Evolutionary conservation across 2,329 filamentous ascomycete genomes (phyloP).

Genomic region (Tolypocladium ophioglossoides): DNA sequence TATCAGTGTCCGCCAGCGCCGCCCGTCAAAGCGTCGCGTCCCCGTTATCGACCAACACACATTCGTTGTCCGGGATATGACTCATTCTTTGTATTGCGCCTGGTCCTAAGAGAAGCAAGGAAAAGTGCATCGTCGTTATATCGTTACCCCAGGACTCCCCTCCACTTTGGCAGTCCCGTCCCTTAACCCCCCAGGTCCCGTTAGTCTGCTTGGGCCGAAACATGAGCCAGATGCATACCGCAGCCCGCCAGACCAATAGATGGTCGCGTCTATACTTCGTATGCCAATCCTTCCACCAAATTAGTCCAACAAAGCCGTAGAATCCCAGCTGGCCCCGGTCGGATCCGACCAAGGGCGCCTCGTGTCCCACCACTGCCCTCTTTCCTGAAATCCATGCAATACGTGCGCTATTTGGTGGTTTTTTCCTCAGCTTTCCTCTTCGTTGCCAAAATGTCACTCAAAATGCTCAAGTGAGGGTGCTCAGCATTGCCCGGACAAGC

Average conservation of each 20-base stretch:
- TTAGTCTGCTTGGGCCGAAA: too few relatives aligned
- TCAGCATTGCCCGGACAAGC: conserved; percentile 59
- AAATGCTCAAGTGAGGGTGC: conserved; percentile 52
- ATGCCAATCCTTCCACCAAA: background rate
- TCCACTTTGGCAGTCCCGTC: too few relatives aligned
- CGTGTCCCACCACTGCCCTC: background rate
- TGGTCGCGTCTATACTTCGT: background rate
- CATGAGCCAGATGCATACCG: too few relatives aligned
- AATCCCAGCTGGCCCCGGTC: background rate
- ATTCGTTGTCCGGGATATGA: background rate
- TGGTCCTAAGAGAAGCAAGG: background rate
- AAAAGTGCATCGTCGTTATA: background rate
- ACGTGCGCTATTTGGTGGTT: background rate
- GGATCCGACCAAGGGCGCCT: too few relatives aligned
- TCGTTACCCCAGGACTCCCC: background rate
- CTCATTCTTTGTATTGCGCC: background rate
- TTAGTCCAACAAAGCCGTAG: background rate
- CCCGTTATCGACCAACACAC: background rate
- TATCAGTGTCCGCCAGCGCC: background rate
- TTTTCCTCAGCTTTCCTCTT: background rate
- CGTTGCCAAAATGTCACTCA: background rate
- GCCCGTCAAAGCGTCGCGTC: background rate
- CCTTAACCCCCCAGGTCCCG: too few relatives aligned
- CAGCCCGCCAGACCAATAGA: background rate
- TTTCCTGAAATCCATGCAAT: background rate